Evolutionary conservation across 306 rosid species (phyloP), one percentile per base, ranked within the genome.

Genomic region (Calophaca sinica): DNA sequence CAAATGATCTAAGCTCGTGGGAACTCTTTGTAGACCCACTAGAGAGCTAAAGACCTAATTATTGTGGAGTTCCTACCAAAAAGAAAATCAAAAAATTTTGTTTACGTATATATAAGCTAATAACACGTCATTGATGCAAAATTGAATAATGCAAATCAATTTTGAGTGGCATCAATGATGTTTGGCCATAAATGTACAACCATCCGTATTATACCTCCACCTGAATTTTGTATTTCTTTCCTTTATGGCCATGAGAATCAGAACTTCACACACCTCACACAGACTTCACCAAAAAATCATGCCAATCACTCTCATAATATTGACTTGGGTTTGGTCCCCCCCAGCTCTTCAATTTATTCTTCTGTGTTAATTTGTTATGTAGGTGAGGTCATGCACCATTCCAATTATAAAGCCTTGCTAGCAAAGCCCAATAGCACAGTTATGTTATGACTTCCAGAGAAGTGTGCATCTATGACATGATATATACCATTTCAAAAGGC

Each of bases 281-380:
- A 42, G 39, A 63, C 72, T 71, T 84, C 73, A 50, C 79, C 72
- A 54, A 74, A 67, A 62, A 44, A 79, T 55, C 72, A 59, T 88
- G 84, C 87, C 83, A 61, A 81, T 88, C 88, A 50, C 80, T 66
- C 86, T 86, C 89, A 46, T 12, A n/a, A 48, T 6, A 44, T 76
- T 82, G 82, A 84, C 89, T 83, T 84, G 86, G 49, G 6, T 77
- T 81, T 81, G 89, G 93, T 81, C 80, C 96, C 89, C 70, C 32
- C 44, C 65, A 32, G 5, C 14, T 45, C 39, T 28, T 58, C 57
- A 76, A 10, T 68, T 53, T 74, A 86, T 84, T 84, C 90, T 70
- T 79, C 75, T 61, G 53, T 75, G 45, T 50, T 59, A 45, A 32
- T 52, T 63, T 62, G 31, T 52, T 48, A 70, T 51, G 15, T 42